Evolutionary conservation across 2,329 filamentous ascomycete species (phyloP).

Genomic region (Lasiodiplodia theobromae): DNA sequence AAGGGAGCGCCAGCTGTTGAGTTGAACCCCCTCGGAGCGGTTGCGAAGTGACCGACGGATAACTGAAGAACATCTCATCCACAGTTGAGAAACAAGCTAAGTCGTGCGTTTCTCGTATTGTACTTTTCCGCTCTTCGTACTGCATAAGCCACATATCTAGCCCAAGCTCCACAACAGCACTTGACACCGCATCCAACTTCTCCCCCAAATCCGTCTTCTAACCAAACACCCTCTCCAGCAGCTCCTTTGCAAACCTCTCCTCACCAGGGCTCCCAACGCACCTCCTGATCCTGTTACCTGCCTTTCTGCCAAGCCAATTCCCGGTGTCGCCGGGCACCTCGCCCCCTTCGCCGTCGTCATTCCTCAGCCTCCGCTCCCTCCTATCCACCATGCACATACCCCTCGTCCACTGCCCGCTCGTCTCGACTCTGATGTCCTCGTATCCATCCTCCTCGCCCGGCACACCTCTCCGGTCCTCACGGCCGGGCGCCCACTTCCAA

Average conservation of each 20-base stretch:
- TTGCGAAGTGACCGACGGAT: no score
- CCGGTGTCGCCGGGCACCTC: slow-evolving; percentile 72
- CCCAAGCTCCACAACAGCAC: not conserved
- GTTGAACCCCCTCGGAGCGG: no score
- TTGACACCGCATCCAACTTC: not conserved
- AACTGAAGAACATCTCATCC: no score
- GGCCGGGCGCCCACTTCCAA: not conserved
- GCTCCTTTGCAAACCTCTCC: slow-evolving; percentile 68
- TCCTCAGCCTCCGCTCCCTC: slow-evolving; percentile 64
- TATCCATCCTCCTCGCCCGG: slow-evolving; percentile 40
- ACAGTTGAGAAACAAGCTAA: not conserved
- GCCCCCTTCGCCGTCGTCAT: slow-evolving; percentile 44
- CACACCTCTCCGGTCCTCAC: not conserved
- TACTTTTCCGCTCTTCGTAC: slow-evolving; percentile 1
- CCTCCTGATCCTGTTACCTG: slow-evolving; percentile 81
- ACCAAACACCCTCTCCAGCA: slow-evolving; percentile 70
- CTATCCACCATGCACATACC: slow-evolving; percentile 89
- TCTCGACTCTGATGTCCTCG: slow-evolving; percentile 90
- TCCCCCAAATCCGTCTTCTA: not conserved
- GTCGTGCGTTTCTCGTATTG: slow-evolving; percentile 5
- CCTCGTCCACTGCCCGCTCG: slow-evolving; percentile 89
- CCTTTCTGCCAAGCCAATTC: slow-evolving; percentile 75
- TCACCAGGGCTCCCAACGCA: slow-evolving; percentile 74
- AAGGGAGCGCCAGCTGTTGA: no score
- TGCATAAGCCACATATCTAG: not conserved